Base-by-base conservation (phyloP, 352 stramenopile species). In the Phytophthora pistaciae region DNA sequence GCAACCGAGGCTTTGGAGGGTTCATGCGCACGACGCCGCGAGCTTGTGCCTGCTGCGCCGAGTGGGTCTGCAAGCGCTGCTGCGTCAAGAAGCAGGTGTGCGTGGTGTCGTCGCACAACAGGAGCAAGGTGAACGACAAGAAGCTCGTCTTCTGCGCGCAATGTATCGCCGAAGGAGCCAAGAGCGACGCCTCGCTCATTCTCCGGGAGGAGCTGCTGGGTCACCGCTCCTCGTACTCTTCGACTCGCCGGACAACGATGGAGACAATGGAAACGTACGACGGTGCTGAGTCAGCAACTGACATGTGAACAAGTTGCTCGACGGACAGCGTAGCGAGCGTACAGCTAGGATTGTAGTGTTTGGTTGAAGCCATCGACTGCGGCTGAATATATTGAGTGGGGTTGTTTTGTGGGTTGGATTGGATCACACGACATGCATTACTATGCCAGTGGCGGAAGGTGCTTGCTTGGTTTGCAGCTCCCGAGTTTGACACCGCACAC, bases 331-430 rank as follows among this genome's bases (percentile, higher is more conserved):
- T n/a, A n/a, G n/a, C n/a, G n/a, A n/a, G n/a, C n/a, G 9, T 59
- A 59, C 9, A 11, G 21, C n/a, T 60, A 53, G 36, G 13, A 44
- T 18, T 62, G 20, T 33, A 33, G n/a, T 20, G 49, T 54, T 18
- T 63, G 21, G 49, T 54, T 57, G 55, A 67, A 33, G 60, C 42
- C 54, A 73, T 77, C 68, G 64, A 79, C 64, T 70, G 60, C 46
- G 64, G 69, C 73, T 75, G 68, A 70, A 80, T 80, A 75, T 80
- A 77, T 77, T 80, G 73, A 74, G 64, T 75, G 69, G 65, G 63
- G 69, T 62, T 66, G 52, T 71, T 64, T 53, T 63, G 49, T 42
- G 55, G 65, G 44, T 74, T 68, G 44, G 31, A 67, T 65, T 77
- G 21, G 50, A 57, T 67, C 58, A 56, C 68, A 77, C 50, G 72